Base-by-base conservation (phyloP, 148 eudicot genomes). In the Cornus suecica region DNA sequence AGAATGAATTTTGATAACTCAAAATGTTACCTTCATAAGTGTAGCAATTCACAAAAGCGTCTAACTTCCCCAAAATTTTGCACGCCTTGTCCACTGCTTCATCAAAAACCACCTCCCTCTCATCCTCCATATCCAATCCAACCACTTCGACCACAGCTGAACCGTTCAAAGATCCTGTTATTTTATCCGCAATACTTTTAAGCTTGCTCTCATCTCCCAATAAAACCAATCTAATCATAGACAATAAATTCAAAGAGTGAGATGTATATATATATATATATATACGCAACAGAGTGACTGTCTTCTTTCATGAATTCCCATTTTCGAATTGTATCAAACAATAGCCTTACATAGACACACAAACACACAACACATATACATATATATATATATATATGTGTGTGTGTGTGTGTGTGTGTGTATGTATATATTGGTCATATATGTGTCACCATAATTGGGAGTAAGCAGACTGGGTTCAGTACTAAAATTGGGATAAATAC, bases 81-180 rank as follows among this genome's bases (percentile, higher is more conserved):
- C 79, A 83, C 8, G 95, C 87, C 80, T 84, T 90, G 51, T 88
- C 91, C 45, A 92, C 97, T 7, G 99, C 94, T 79, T 70, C 83
- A 60, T 87, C 85, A 60, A 89, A 92, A 68, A 72, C 75, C 54
- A 74, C 76, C 77, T 92, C 97, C 15, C 74, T 84, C 29, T 94
- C 97, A 54, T 87, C 90, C 74, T 89, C 97, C 97, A 90, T 90
- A 69, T 92, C 83, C 81, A 94, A 68, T 45, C 85, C 94, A 30
- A 94, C 89, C 3, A 90, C 88, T 71, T 89, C 90, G 18, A 90
- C 67, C 68, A 74, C 66, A 66, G 72, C 75, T 16, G 14, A 63
- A 66, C 77, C 86, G 63, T 87, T 77, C 41, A 77, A 11, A 30
- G 86, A 86, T 34, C 80, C 73, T 45, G 63, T 83, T 28, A 92